phyloP scores from a whole-genome alignment of 352 stramenopile species.

The Pythium plurisporium region DNA sequence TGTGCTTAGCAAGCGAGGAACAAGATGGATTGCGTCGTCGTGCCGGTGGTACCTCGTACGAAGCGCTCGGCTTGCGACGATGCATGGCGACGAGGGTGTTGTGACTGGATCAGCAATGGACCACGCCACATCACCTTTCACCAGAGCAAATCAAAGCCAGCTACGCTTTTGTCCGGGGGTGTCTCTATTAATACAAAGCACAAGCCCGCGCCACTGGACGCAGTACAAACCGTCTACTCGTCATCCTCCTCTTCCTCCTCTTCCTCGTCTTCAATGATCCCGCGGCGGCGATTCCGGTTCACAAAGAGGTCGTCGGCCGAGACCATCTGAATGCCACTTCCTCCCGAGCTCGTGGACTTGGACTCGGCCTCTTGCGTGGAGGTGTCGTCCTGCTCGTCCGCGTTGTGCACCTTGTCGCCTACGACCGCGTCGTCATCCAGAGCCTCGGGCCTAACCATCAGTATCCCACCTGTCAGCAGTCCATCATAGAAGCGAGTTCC shows the following conservation, averaged over 20 bases:
- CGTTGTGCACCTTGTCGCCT: slow-evolving; percentile 11
- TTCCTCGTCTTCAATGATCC: slow-evolving; percentile 70
- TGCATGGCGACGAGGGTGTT: neutral
- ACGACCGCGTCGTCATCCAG: slow-evolving; percentile 37
- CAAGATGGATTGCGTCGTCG: neutral
- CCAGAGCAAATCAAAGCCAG: neutral
- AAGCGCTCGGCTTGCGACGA: slow-evolving; percentile 1
- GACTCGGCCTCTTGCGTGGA: slow-evolving; percentile 16
- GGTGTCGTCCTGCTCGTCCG: slow-evolving; percentile 11
- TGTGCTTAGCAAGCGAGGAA: no score
- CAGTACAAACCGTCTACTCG: slow-evolving; percentile 26
- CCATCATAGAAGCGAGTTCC: no score
- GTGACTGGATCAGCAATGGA: neutral
- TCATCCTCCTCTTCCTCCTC: slow-evolving; percentile 48
- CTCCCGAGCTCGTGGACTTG: slow-evolving; percentile 8
- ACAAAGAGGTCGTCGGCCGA: slow-evolving; percentile 46
- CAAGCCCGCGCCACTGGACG: neutral
- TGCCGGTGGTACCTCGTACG: slow-evolving; percentile 11
- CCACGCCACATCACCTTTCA: neutral
- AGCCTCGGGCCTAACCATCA: slow-evolving; percentile 38
- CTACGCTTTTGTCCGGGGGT: neutral
- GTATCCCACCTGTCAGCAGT: neutral
- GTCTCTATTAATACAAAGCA: slow-evolving; percentile 22
- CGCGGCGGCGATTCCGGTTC: slow-evolving; percentile 75
- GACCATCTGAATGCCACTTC: slow-evolving; percentile 61